Evolutionary conservation across 495 filamentous ascomycete genomes (phyloP).

Genomic region (Penicillium riverlandense): DNA sequence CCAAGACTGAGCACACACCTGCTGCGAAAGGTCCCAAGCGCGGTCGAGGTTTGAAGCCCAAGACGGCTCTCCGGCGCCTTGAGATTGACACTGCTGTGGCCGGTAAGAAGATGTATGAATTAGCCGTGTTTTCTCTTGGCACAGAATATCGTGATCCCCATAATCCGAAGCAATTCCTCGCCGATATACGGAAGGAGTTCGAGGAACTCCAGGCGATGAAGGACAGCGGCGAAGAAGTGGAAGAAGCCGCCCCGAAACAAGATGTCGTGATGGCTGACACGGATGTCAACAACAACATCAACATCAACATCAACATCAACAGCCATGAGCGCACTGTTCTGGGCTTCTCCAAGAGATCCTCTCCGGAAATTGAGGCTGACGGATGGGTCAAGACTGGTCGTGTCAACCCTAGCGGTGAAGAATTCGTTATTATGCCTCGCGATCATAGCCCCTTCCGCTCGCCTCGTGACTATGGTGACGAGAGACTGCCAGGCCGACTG

Average conservation of each 20-base stretch:
- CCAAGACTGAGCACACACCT: slow-evolving; percentile 2
- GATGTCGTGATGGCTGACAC: background rate
- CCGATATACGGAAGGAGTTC: slow-evolving; percentile 13
- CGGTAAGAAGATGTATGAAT: slow-evolving; percentile 17
- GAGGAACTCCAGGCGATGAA: slow-evolving; percentile 1
- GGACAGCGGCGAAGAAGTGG: background rate
- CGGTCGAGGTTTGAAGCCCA: too few species aligned
- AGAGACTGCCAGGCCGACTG: slow-evolving; percentile 24
- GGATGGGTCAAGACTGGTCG: slow-evolving; percentile 30
- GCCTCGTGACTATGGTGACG: slow-evolving; percentile 22
- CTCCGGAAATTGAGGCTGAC: slow-evolving; percentile 15
- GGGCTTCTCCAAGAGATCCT: slow-evolving; percentile 9
- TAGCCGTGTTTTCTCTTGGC: slow-evolving; percentile 17
- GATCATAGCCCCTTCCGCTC: slow-evolving; percentile 20
- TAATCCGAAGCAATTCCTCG: slow-evolving; percentile 11
- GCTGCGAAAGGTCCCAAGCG: slow-evolving; percentile 2
- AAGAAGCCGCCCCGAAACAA: background rate
- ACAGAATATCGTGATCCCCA: slow-evolving; percentile 11
- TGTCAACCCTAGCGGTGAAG: slow-evolving; percentile 28
- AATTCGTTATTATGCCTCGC: slow-evolving; percentile 17
- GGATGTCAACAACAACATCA: background rate
- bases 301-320: background rate
- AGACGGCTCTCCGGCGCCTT: background rate
- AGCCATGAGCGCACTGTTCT: background rate
- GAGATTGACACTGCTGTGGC: slow-evolving; percentile 9